Percentiles rank a stretch among this genome's conserved stretches.
phyloP scores from a whole-genome alignment of 2,329 filamentous ascomycete species.

The Ceratocystis lukuohia region DNA sequence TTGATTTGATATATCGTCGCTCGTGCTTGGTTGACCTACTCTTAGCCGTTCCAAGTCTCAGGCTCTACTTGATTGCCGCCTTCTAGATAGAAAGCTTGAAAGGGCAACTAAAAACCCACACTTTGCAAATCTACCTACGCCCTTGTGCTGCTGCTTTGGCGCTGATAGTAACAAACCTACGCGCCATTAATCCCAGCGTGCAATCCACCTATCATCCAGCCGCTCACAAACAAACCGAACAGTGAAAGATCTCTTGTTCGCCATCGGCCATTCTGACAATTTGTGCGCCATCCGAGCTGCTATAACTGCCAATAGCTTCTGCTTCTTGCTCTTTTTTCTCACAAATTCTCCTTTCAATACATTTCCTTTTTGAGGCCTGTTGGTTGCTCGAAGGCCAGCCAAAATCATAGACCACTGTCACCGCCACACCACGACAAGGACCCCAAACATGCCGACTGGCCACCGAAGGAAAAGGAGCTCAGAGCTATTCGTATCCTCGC shows the following conservation, averaged over 20 bases:
- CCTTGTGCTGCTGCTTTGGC: neutral
- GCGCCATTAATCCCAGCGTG: neutral
- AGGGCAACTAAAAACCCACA: neutral
- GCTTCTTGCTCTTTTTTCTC: too few species aligned
- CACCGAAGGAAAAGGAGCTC: constrained; percentile 5
- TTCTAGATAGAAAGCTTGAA: neutral
- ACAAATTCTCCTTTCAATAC: neutral
- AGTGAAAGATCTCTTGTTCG: too few species aligned
- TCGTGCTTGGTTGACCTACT: neutral
- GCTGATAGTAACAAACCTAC: neutral
- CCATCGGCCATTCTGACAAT: too few species aligned
- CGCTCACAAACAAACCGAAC: neutral
- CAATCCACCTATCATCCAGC: neutral
- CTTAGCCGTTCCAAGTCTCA: neutral
- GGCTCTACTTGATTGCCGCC: neutral
- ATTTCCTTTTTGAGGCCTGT: neutral
- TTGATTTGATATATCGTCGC: neutral
- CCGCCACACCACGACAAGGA: neutral
- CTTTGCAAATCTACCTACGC: neutral
- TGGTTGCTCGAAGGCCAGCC: too few species aligned
- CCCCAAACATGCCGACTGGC: constrained; percentile 2
- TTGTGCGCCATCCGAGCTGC: neutral
- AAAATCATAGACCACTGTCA: too few species aligned
- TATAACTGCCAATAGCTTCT: neutral
- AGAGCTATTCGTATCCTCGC: constrained; percentile 1